Percentiles rank a stretch among this genome's conserved stretches.
These are phyloP conservation scores for Leishmania turanica DNA, from an alignment of 208 protist species.

Conservation along the genomic window DNA sequence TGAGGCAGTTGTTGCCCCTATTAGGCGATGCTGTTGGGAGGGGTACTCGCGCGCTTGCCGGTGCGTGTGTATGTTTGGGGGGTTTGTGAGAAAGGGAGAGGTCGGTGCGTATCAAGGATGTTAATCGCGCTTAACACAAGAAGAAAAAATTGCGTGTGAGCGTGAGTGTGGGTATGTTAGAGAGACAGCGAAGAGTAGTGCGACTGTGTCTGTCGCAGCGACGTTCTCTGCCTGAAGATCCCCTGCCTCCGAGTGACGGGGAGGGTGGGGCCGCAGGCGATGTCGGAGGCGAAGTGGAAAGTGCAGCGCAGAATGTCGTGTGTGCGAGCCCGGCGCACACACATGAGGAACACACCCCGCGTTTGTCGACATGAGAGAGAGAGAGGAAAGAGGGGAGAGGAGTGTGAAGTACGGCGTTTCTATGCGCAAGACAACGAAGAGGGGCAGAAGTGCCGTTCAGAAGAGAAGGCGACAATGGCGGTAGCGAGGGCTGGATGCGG, in stretches of 20 bases:
- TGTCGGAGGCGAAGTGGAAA: background rate
- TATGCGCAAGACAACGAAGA: background rate
- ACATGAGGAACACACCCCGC: background rate
- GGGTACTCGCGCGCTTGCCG: background rate
- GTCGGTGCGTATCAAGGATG: too few relatives aligned
- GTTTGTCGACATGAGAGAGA: background rate
- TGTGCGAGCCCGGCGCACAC: background rate
- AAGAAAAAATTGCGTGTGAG: too few relatives aligned
- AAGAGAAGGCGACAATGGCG: too few relatives aligned
- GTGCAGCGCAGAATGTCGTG: background rate
- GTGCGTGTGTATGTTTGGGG: background rate
- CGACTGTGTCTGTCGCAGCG: background rate
- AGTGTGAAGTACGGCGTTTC: background rate
- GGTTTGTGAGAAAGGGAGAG: too few relatives aligned
- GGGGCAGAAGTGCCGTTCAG: background rate
- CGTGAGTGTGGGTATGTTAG: background rate
- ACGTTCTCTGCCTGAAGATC: background rate
- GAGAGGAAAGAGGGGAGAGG: background rate
- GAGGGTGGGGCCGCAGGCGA: background rate
- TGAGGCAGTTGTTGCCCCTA: background rate
- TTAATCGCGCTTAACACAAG: too few relatives aligned
- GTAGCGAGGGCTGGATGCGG: background rate
- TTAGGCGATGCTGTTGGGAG: background rate
- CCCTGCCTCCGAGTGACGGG: background rate
- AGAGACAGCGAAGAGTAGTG: background rate